Percentiles rank a stretch among this genome's conserved stretches.
These are phyloP conservation scores for Fusarium sp. DNA, from an alignment of 2,329 filamentous ascomycete species.

Conservation along the genomic window DNA sequence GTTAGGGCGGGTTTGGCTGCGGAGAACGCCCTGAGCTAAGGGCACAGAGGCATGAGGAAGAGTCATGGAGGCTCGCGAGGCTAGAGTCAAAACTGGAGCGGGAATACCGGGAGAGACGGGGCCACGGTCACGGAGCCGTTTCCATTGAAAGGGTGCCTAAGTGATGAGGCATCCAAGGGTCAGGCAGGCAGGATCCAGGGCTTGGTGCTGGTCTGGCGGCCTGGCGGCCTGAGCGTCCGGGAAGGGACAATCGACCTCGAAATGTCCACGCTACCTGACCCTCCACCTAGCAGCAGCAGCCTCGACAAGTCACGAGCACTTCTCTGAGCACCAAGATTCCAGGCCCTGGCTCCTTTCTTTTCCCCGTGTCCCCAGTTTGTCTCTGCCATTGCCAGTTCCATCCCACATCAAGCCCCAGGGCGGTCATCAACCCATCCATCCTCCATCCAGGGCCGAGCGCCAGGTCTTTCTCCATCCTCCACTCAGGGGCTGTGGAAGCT, in stretches of 20 bases:
- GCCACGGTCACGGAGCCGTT: not conserved
- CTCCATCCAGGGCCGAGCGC: constrained; percentile 24
- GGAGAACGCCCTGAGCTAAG: constrained; percentile 16
- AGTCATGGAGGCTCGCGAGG: constrained; percentile 3
- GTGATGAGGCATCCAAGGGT: constrained; percentile 1
- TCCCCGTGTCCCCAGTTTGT: not conserved
- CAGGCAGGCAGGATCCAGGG: not conserved
- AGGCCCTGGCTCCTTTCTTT: constrained; percentile 1
- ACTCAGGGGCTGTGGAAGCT: constrained; percentile 24
- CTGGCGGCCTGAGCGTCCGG: constrained; percentile 23
- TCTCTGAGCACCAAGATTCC: constrained; percentile 3
- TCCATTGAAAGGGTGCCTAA: constrained; percentile 7
- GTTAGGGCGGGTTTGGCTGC: constrained; percentile 4
- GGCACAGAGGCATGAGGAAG: constrained; percentile 9
- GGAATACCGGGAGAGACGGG: constrained; percentile 14
- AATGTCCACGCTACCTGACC: constrained; percentile 11
- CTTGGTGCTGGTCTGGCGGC: not conserved
- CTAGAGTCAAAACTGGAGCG: not conserved
- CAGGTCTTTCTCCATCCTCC: constrained; percentile 23
- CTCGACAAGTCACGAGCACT: constrained; percentile 1
- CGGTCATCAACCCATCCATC: constrained; percentile 20
- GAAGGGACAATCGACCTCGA: not conserved
- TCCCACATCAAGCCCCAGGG: constrained; percentile 13
- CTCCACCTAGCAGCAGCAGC: not conserved
- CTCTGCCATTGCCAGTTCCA: not conserved